Evolutionary conservation across 345 rosid species (phyloP).

Genomic region (Brassica incana): DNA sequence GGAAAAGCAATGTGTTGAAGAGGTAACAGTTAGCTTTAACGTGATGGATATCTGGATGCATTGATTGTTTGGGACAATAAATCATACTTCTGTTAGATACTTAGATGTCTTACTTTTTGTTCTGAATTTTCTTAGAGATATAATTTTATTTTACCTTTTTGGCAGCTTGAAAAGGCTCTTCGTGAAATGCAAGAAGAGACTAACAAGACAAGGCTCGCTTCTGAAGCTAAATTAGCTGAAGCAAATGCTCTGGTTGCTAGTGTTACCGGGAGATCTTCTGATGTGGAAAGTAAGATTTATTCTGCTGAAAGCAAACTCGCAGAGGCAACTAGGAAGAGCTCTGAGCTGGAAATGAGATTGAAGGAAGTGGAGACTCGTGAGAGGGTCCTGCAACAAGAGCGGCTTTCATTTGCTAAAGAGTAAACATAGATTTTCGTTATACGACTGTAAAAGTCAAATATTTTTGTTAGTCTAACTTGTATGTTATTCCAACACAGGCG

Average conservation of each 20-base stretch:
- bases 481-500: conserved; percentile 45
- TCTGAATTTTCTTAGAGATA: background rate
- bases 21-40: conserved; percentile 45
- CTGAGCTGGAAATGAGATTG: conserved; percentile 71
- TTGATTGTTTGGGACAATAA: background rate
- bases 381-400: conserved; percentile 60
- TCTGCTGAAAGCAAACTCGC: conserved; percentile 67
- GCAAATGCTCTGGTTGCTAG: conserved; percentile 65
- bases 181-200: conserved; percentile 57
- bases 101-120: background rate
- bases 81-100: background rate
- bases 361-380: conserved; percentile 78
- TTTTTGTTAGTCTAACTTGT: conserved; percentile 1
- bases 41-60: background rate
- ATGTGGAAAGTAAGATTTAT: conserved; percentile 57
- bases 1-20: conserved; percentile 67
- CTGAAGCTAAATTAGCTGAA: conserved; percentile 62
- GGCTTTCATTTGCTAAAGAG: conserved; percentile 67
- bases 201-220: conserved; percentile 49
- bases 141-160: background rate
- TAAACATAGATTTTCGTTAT: conserved; percentile 34
- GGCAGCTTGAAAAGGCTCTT: conserved; percentile 83
- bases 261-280: conserved; percentile 60
- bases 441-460: no score
- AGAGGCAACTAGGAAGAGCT: conserved; percentile 63